These are phyloP conservation scores for Helicostylum pulchrum DNA, from an alignment of 192 early-diverging fungal genomes.

Conservation along the genomic window DNA sequence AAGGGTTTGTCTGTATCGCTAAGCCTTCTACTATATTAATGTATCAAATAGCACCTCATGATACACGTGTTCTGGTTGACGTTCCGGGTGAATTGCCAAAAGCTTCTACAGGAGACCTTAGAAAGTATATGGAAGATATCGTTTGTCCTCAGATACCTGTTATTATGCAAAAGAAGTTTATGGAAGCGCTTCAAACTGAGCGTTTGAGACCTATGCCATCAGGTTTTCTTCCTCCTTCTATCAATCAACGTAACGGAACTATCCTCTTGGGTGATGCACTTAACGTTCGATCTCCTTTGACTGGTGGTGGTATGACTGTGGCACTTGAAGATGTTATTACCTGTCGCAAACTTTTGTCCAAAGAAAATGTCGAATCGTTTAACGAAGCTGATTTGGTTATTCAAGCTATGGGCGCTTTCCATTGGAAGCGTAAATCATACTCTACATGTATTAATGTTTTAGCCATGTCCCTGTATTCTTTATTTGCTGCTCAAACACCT, in stretches of 20 bases:
- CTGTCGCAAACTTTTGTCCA: conserved; percentile 53
- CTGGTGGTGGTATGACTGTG: conserved; percentile 95
- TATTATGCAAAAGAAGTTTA: conserved; percentile 55
- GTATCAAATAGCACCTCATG: conserved; percentile 86
- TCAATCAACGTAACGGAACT: conserved; percentile 64
- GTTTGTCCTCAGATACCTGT: conserved; percentile 76
- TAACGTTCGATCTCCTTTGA: conserved; percentile 93
- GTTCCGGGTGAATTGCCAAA: conserved; percentile 83
- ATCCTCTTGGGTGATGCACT: conserved; percentile 94
- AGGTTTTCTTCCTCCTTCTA: conserved; percentile 76
- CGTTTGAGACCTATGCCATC: conserved; percentile 84
- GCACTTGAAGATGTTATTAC: conserved; percentile 87
- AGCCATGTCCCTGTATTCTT: conserved; percentile 80
- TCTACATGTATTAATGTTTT: conserved; percentile 84
- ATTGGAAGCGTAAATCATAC: conserved; percentile 73
- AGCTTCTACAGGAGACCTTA: conserved; percentile 59
- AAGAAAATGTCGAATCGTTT: conserved; percentile 41
- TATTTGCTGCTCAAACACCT: conserved; percentile 83
- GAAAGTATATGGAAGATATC: conserved; percentile 58
- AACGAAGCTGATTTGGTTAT: conserved; percentile 44
- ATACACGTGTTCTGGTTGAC: conserved; percentile 90
- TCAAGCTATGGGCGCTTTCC: conserved; percentile 58
- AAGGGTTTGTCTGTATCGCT: conserved; percentile 89
- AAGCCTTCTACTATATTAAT: conserved; percentile 84
- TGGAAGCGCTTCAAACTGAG: conserved; percentile 63